Conservation (phyloP, 495 filamentous ascomycete genomes). For the Astrocystis sublimbata region DNA sequence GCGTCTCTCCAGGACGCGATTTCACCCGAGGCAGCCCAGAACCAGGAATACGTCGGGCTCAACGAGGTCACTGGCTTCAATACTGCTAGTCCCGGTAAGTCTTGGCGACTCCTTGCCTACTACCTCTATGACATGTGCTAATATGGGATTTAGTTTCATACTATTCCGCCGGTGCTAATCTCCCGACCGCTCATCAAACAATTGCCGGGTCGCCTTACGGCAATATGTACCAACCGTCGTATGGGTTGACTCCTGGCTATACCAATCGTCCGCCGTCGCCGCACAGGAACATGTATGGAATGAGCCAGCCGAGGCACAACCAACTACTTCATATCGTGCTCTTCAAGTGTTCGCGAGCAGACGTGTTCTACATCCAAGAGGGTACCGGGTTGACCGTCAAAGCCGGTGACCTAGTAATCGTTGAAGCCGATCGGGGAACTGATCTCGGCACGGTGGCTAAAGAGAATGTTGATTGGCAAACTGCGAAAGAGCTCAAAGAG, state of each 20-base stretch:
- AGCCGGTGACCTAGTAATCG: conserved; percentile 89
- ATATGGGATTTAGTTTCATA: conserved; percentile 48
- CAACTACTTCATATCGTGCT: conserved; percentile 89
- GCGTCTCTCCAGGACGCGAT: conserved; percentile 44
- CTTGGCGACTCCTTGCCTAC: background rate
- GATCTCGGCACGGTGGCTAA: conserved; percentile 92
- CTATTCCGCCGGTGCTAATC: conserved; percentile 41
- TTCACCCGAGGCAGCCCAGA: conserved; percentile 39
- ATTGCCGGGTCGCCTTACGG: conserved; percentile 41
- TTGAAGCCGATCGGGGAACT: conserved; percentile 93
- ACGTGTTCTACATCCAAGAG: conserved; percentile 95
- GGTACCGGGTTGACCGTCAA: conserved; percentile 90
- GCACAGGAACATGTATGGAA: conserved; percentile 61
- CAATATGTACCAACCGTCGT: conserved; percentile 43
- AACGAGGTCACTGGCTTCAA: conserved; percentile 37
- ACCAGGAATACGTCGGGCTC: conserved; percentile 40
- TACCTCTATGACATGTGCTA: conserved; percentile 21
- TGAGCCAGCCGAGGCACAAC: conserved; percentile 69
- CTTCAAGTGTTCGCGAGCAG: conserved; percentile 92
- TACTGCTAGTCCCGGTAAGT: conserved; percentile 40
- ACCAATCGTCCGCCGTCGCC: conserved; percentile 55
- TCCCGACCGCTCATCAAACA: conserved; percentile 37
- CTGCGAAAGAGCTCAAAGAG: conserved; percentile 85
- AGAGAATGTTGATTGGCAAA: conserved; percentile 78
- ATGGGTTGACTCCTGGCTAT: conserved; percentile 57